Evolutionary conservation across 345 rosid genomes (phyloP), one percentile per base, ranked within the genome.

Genomic region (Cardamine occulta): DNA sequence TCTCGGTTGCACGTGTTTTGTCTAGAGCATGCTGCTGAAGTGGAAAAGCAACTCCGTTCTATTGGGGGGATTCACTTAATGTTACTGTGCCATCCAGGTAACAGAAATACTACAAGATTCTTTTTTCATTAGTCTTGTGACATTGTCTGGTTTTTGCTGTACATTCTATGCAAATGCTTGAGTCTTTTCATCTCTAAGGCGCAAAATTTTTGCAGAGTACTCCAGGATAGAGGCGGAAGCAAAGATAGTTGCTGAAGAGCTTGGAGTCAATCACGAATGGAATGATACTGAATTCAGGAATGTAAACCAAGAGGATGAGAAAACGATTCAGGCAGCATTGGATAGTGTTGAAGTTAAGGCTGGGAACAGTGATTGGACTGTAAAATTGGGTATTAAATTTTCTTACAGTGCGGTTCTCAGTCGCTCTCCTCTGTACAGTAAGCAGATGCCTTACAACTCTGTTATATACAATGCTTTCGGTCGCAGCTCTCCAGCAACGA

Each of bases 371-470:
- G 98, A 94, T 77, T 92, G 99, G 99, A 83, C 97, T 35, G 97
- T 88, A 18, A 91, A 94, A 83, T 70, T 94, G 57, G 97, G 98
- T 39, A 81, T 86, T 65, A 90, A 94, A 83, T 92, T 94, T 60
- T 90, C 88, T 73, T 94, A 86, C 72, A 91, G 98, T 74, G 89
- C 90, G 21, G 74, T 66, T 78, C 98, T 94, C 62, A 85, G 97
- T 58, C 90, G 83, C 55, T 94, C 95, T 42, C 78, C 93, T 13
- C 87, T 94, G 72, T 94, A 94, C 77, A 86, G 90, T 70, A 94
- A 94, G 84, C 98, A 94, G 81, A 94, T 94, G 98, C 91, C 98
- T 31, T 91, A 87, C 85, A 91, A 91, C 80, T 83, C 86, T 12
- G 88, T 94, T 67, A 86, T 94, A 77, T 90, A 94, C 80, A 86